These are phyloP conservation scores for Lunasporangiospora selenospora DNA, from an alignment of 192 early-diverging fungal genomes.

Conservation along the genomic window DNA sequence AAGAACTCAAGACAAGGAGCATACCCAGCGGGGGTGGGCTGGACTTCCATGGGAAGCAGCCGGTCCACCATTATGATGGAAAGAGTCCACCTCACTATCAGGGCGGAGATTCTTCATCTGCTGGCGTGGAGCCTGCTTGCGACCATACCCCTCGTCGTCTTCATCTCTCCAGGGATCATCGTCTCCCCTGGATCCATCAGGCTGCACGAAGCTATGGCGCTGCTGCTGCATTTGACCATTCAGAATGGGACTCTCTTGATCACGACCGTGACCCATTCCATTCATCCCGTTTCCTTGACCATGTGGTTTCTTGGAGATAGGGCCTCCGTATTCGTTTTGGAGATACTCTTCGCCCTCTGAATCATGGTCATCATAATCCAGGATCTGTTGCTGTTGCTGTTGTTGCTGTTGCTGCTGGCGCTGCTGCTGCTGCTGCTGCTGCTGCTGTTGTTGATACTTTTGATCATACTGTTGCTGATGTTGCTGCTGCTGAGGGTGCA, in stretches of 20 bases:
- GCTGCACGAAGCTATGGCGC: constrained; percentile 13
- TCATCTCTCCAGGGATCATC: constrained; percentile 28
- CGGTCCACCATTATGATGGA: constrained; percentile 13
- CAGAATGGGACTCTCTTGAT: constrained; percentile 17
- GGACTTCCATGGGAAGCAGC: neutral
- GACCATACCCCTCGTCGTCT: constrained; percentile 7
- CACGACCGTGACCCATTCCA: constrained; percentile 3
- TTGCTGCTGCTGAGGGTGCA: constrained; percentile 14
- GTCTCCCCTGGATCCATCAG: neutral
- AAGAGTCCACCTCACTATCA: constrained; percentile 15
- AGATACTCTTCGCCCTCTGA: constrained; percentile 18
- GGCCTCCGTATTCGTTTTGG: constrained; percentile 15
- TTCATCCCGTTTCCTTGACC: constrained; percentile 9
- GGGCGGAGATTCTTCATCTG: constrained; percentile 9
- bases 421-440: constrained; percentile 1
- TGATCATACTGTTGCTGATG: constrained; percentile 19
- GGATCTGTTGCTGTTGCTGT: constrained; percentile 5
- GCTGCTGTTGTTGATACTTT: constrained; percentile 21
- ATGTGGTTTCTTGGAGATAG: constrained; percentile 12
- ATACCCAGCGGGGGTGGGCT: neutral
- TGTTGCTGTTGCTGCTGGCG: constrained; percentile 25
- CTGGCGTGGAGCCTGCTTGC: constrained; percentile 2
- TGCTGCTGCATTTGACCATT: constrained; percentile 4
- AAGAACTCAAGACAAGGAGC: neutral
- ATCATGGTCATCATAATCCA: constrained; percentile 26